phyloP scores from a whole-genome alignment of 116 monocot species.

The Iris pallida region DNA sequence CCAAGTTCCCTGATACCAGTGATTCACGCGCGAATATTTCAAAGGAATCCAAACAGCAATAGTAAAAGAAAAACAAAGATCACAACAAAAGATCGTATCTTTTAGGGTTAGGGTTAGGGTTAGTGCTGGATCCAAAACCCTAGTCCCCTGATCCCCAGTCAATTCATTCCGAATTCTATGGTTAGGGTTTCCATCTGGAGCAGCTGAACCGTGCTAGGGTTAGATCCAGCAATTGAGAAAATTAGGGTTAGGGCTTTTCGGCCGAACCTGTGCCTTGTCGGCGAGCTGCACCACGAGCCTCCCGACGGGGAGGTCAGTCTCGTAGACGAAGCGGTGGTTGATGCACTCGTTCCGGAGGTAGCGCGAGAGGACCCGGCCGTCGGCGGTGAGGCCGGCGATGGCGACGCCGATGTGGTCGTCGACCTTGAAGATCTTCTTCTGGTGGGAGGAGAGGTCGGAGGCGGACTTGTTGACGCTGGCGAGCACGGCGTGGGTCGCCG shows the following conservation, averaged over 20 bases:
- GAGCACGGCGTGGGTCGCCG: conserved; percentile 67
- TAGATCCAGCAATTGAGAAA: too few species aligned
- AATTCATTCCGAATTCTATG: too few species aligned
- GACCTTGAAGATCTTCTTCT: conserved; percentile 90
- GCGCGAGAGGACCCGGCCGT: conserved; percentile 85
- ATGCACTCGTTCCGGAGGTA: conserved; percentile 93
- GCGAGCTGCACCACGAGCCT: conserved; percentile 84
- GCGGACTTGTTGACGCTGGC: conserved; percentile 85
- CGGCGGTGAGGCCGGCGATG: conserved; percentile 96
- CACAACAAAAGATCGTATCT: too few species aligned
- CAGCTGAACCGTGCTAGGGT: too few species aligned
- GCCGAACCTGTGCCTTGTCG: conserved; percentile 90
- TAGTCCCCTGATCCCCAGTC: too few species aligned
- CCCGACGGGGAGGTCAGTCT: conserved; percentile 73
- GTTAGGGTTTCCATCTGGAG: too few species aligned
- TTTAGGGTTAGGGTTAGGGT: too few species aligned
- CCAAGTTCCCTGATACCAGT: too few species aligned
- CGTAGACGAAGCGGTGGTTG: conserved; percentile 96
- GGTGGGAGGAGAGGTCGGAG: conserved; percentile 95
- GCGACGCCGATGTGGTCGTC: conserved; percentile 95
- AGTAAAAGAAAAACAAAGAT: too few species aligned
- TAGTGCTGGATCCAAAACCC: too few species aligned
- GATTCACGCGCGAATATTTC: too few species aligned
- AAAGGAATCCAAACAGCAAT: too few species aligned
- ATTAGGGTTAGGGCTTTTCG: neutral